Percentiles rank a stretch among this genome's conserved stretches.
Conservation (phyloP, 148 eudicot genomes). For the Polygonum aviculare region DNA sequence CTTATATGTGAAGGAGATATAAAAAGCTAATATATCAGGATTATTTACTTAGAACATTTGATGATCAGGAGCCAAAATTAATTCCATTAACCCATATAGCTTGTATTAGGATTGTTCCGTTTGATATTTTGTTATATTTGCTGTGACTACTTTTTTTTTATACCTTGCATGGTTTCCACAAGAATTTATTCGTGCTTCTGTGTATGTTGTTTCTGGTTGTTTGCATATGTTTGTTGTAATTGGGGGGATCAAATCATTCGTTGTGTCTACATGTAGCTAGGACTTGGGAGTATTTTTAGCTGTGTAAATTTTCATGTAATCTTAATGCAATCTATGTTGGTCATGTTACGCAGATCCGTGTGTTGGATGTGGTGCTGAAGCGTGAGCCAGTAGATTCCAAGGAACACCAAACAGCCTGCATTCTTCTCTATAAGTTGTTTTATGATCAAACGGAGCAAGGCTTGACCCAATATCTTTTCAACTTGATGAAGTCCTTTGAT, state of each 20-base stretch:
- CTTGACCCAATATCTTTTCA: slow-evolving; percentile 78
- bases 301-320: not conserved
- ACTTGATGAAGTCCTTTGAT: slow-evolving; percentile 73
- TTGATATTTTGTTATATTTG: not conserved
- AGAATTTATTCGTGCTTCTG: not conserved
- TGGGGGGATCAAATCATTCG: not conserved
- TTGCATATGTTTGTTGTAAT: not conserved
- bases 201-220: not conserved
- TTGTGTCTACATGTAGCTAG: not conserved
- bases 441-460: slow-evolving; percentile 99
- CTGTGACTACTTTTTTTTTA: not conserved
- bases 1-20: not conserved
- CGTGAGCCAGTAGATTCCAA: slow-evolving; percentile 62
- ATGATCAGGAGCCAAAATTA: not conserved
- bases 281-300: not conserved
- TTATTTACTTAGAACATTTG: not conserved
- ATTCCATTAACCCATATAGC: not conserved
- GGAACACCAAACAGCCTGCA: slow-evolving; percentile 82
- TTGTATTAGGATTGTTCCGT: not conserved
- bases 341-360: slow-evolving; percentile 53
- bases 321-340: not conserved
- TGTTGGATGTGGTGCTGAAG: slow-evolving; percentile 90
- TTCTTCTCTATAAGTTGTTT: slow-evolving; percentile 87
- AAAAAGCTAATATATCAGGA: not conserved
- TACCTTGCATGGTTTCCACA: not conserved